Conservation (phyloP, 2,329 filamentous ascomycete genomes). For the Trichoderma semiorbis region DNA sequence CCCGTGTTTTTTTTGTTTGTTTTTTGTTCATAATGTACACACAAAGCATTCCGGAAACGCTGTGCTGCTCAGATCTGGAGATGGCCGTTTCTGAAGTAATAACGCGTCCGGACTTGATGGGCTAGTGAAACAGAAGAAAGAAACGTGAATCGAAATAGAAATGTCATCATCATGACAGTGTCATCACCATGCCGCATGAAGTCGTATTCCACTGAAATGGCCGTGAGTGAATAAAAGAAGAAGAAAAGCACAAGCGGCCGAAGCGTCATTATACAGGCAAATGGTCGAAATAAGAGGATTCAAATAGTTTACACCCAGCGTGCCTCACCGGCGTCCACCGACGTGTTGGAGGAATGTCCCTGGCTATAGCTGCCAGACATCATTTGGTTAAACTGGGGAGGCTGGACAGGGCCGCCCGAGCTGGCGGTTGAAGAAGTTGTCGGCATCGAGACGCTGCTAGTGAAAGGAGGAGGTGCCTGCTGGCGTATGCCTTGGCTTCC, state of each 20-base stretch:
- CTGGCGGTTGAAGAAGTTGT: conserved; percentile 29
- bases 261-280: conserved; percentile 35
- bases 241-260: conserved; percentile 23
- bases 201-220: conserved; percentile 26
- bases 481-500: conserved; percentile 30
- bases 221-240: conserved; percentile 18
- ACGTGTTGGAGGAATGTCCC: conserved; percentile 24
- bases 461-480: conserved; percentile 33
- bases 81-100: conserved; percentile 1
- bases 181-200: conserved; percentile 36
- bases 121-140: conserved; percentile 32
- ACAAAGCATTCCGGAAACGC: conserved; percentile 28
- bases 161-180: conserved; percentile 42
- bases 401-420: conserved; percentile 26
- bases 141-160: conserved; percentile 26
- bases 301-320: conserved; percentile 39
- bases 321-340: conserved; percentile 32
- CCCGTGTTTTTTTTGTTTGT: conserved; percentile 17
- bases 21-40: conserved; percentile 35
- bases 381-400: conserved; percentile 30
- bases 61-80: conserved; percentile 28
- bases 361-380: conserved; percentile 27
- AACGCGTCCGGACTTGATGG: conserved; percentile 19
- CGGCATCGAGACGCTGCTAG: conserved; percentile 31
- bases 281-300: conserved; percentile 25